Evolutionary conservation across 306 rosid genomes (phyloP), one percentile per base, ranked within the genome.

Genomic region (Calophaca sinica): DNA sequence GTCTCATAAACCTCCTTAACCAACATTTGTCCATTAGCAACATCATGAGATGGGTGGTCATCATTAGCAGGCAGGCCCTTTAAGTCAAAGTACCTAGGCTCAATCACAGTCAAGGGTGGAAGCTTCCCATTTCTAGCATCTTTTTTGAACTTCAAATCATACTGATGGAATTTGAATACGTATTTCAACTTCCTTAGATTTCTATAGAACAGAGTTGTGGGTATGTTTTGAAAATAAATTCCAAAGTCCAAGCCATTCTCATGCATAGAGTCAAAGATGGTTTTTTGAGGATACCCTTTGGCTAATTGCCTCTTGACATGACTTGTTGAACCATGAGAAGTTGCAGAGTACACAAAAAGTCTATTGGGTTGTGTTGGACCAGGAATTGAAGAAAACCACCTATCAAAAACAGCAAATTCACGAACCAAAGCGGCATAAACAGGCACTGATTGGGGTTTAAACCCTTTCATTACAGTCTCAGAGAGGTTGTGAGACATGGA

Each of bases 31-130:
- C 99, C 99, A 70, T 86, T 88, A 5, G 99, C 99, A 76, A 96
- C 99, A 86, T 96, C 99, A 84, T 96, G 99, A 44, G 99, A 96
- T 42, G 99, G 99, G 62, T 96, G 99, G 50, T 96, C 99, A 78
- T 96, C 99, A 59, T 92, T 92, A 0, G 97, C 99, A 1, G 97
- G 91, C 36, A 85, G 0, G 1, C 96, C 98, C 31, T 45, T 80
- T 8, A 96, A 86, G 67, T 96, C 99, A 48, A 92, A 96, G 66
- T 96, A 96, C 49, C 92, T 46, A 4, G 99, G 99, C 86, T 96
- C 99, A 71, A 96, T 96, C 80, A 96, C 98, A 0, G 89, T 87
- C 67, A 96, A 85, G 35, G 85, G 83, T 26, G 99, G 99, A 48
- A 96, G 98, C 78, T 87, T 90, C 74, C 99, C 99, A 35, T 84